Base-by-base conservation (phyloP, 306 rosid genomes). In the Malus sieversii region DNA sequence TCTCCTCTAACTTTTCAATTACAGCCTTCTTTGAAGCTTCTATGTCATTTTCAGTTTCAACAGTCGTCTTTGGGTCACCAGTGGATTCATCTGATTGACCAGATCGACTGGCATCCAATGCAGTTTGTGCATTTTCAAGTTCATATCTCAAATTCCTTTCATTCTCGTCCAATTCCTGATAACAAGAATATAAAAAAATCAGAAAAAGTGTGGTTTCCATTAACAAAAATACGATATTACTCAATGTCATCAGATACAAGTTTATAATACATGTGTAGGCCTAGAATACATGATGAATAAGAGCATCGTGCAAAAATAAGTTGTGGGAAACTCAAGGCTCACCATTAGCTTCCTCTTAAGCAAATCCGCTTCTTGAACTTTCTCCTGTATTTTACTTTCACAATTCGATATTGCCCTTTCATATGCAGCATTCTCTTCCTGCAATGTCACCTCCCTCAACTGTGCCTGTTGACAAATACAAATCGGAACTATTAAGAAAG, bases 351-450 rank as follows among this genome's bases (percentile, higher is more conserved):
- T 95, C 60, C 68, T 72, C 66, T 46, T 48, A 11, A 90, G 90
- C 23, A 77, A 66, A 68, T 84, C 88, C 4, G 85, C 89, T 85
- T 92, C 96, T 67, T 85, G 88, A 76, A 76, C 32, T 71, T 84
- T 94, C 67, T 94, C 97, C 78, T 83, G 86, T 46, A 94, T 90
- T 58, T 92, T 92, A 67, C 75, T 75, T 75, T 90, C 90, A 30
- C 88, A 94, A 77, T 72, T 85, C 2, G 85, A 88, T 72, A 94
- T 84, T 8, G 91, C 92, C 45, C 78, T 82, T 51, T 88, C 86
- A n/a, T 70, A 92, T 14, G 88, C 97, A 33, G 78, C 85, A 76
- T 92, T 95, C 82, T 95, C 97, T 82, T 90, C 98, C 77, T 80
- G 88, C 70, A 92, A 82, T 1, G 96, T 86, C 77, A 81, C 78